Evolutionary conservation across 2,329 filamentous ascomycete genomes (phyloP), one percentile per base, ranked within the genome.

Genomic region (Colletotrichum aenigma): DNA sequence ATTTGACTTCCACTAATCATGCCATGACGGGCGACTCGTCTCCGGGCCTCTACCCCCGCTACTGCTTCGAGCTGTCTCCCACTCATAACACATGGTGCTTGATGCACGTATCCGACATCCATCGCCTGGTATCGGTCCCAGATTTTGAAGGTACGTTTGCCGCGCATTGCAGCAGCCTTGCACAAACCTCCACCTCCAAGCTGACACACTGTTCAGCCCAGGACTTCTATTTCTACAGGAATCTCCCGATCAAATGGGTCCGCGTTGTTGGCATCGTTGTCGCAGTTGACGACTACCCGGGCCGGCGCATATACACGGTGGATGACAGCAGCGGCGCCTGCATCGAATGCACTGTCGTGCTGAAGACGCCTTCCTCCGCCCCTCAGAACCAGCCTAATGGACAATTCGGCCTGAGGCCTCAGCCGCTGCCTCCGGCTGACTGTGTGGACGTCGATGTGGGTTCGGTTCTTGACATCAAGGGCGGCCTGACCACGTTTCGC

Each of bases 191-290:
- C 24, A 67, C 30, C 7, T 36, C 18, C 24, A 1, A 52, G 43
- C 43, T 52, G n/a, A 52, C 43, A 21, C n/a, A 24, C 43, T 21
- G 12, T 52, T 12, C 43, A 67, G 88, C 88, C 65, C 89, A 91
- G 79, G 85, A 89, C 77, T 86, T 93, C 38, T 93, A 88, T 81
- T 95, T 96, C 83, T 89, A 92, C 85, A 84, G 88, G 66, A 96
- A 96, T 82, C 92, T 96, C 78, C 94, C 94, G 0, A 91, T 96
- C 79, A 91, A 92, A 88, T 96, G 93, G 91, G 90, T 94, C 69
- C 92, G 93, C 76, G 83, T 96, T 36, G 89, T 92, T 9, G 95
- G 95, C 34, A 84, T 95, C 10, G 89, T 96, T 26, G 92, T 96
- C 71, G 91, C 90, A 15, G 84, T 92, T 43, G 89, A 91, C 77